Evolutionary conservation across 1,284 basidiomycete species (phyloP), one percentile per base, ranked within the genome.

Genomic region (Boletellus dicymbophilus): DNA sequence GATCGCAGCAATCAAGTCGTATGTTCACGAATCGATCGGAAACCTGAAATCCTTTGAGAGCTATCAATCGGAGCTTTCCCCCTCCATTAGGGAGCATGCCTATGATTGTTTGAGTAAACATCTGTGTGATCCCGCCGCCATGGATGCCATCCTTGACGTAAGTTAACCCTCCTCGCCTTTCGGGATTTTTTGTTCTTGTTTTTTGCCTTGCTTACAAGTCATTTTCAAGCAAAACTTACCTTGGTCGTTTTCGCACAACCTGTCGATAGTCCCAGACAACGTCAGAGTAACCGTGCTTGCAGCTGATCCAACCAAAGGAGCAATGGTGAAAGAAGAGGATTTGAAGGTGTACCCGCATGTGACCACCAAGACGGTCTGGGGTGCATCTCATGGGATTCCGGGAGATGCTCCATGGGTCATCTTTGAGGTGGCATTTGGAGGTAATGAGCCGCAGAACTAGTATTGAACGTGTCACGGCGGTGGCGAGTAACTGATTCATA

Each of bases 221-320:
- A 11, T 23, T 2, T n/a, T n/a, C n/a, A n/a, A 63, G 61, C 41
- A 61, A 49, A 62, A 61, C 23, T 3, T 12, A 1, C 59, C 53
- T 9, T 62, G 53, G 53, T 57, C 59, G 8, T 58, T 49, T 38
- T 39, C 41, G 9, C 39, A 46, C 30, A 16, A 21, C 3, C 18
- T 63, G 0, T 42, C 4, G 21, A 25, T 15, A 6, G 25, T 18
- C 10, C 55, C 60, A 1, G 46, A 53, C 9, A 60, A 61, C n/a
- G 45, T 62, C 8, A 38, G 30, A 7, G 40, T 58, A 27, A 53
- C 34, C 3, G 48, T 59, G 1, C 58, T 60, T 3, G 40, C 41
- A 15, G 58, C 58, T 3, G 60, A 62, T 30, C 58, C 60, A 3
- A 36, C 34, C 31, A 61, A 48, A 11, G n/a, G 0, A 0, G 2